Base-by-base conservation (phyloP, 495 filamentous ascomycete species). In the Aspergillus leporis region DNA sequence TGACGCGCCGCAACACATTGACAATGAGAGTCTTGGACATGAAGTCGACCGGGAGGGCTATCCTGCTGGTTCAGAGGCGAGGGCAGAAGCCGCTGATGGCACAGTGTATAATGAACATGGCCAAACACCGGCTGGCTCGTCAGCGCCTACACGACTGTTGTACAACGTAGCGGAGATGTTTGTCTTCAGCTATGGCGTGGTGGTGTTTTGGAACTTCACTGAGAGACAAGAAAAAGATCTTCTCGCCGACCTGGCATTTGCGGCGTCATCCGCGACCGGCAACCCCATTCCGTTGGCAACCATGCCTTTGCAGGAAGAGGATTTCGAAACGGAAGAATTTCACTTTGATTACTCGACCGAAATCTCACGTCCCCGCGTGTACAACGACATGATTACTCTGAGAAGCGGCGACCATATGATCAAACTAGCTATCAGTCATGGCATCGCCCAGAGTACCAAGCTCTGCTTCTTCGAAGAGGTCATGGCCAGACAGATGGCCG, bases 361-460 rank as follows among this genome's bases (percentile, higher is more conserved):
- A 51, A 90, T 93, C 25, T 86, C 90, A 41, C 83, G 92, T 23
- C 95, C 94, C 8, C 81, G 94, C 56, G 89, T 99, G 56, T 99
- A 91, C 74, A 96, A 99, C 70, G 94, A 99, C 70, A 98, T 99
- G 95, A 98, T 99, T 69, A 99, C 94, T 0, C 78, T 99, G 13
- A 82, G 92, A 31, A 92, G 89, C 45, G 90, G 91, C 16, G 94
- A 99, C 75, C 95, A 98, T 78, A 98, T 98, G 94, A 94, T 98
- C 68, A 97, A 97, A 74, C 81, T 99, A 4, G 90, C 92, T 13
- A 99, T 99, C 76, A 91, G 88, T 64, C 95, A 99, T 69, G 95
- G 92, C 47, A 97, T 99, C 61, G 91, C 92, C 5, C 94, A 99
- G 73, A 97, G 92, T 72, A 99, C 94, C 8, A 98, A 97, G 70